A percentile compares a stretch with the other conserved stretches of the same genome.
These are phyloP conservation scores for Irpex sp. DNA, from an alignment of 1,284 basidiomycete species.

Conservation along the genomic window DNA sequence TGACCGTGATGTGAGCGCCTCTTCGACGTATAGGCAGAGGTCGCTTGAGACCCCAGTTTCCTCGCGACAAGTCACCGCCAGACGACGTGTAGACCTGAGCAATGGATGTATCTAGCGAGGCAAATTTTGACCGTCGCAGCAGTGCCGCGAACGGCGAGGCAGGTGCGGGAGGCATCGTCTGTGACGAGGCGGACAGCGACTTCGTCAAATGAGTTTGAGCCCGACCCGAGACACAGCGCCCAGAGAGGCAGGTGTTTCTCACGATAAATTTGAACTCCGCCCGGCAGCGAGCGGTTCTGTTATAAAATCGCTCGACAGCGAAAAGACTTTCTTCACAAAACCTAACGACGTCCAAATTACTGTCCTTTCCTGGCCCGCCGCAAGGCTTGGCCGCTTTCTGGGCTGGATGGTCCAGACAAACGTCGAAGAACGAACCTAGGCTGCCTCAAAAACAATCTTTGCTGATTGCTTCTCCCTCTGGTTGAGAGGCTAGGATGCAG, in stretches of 20 bases:
- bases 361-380: constrained; percentile 53
- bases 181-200: constrained; percentile 28
- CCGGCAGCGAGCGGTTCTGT: constrained; percentile 11
- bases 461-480: constrained; percentile 83
- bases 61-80: constrained; percentile 64
- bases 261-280: constrained; percentile 16
- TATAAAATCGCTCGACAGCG: constrained; percentile 16
- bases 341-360: constrained; percentile 73
- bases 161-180: constrained; percentile 25
- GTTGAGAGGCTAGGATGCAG: constrained; percentile 84
- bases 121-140: constrained; percentile 73
- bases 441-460: constrained; percentile 84
- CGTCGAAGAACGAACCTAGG: constrained; percentile 62
- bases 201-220: background rate
- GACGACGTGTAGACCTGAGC: constrained; percentile 69
- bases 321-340: constrained; percentile 8
- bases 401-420: constrained; percentile 85
- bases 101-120: constrained; percentile 70
- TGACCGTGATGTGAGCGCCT: constrained; percentile 56
- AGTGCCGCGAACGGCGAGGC: constrained; percentile 69
- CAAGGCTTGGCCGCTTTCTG: constrained; percentile 33
- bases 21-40: constrained; percentile 59
- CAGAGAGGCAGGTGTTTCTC: background rate
- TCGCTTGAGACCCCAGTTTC: constrained; percentile 78
- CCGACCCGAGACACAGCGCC: background rate